Base-by-base conservation (phyloP, 768 basidiomycete genomes). In the Candolleomyces aberdarensis region DNA sequence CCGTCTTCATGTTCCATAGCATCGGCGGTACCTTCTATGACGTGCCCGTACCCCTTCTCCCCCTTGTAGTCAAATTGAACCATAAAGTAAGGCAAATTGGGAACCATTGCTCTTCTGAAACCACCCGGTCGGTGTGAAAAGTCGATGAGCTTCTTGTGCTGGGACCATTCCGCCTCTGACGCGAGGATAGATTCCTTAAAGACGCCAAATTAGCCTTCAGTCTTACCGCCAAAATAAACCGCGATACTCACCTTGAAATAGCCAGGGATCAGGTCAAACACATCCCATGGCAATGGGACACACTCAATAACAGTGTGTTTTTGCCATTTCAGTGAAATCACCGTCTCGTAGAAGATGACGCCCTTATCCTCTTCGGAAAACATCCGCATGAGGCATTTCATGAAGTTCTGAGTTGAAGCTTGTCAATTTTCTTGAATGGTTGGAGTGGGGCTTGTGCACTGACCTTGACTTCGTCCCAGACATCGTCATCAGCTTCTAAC, bases 31-130 rank as follows among this genome's bases (percentile, higher is more conserved):
- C 97, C 97, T 72, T 99, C 97, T 62, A 99, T 97, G 63, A 99
- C 92, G 74, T 99, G 97, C 0, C 97, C 97, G 70, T 94, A 99
- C 2, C 97, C 97, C 69, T 93, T 94, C 74, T 98, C 95, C 26
- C 97, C 95, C 68, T 96, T 98, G 74, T 98, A 82, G 74, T 99
- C 97, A 73, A 96, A 99, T 67, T 96, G 95, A 7, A 98, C 92
- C 93, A 96, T 96, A 69, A 99, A 99, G 74, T 99, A 99, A 0
- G 97, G 97, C 32, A 99, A 76, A 68, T 98, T 97, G 3, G 96
- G 88, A 11, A 99, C 96, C 90, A 99, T 92, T 26, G 92, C 87
- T 0, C 96, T 84, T 46, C 96, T 82, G 79, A 98, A 98, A 3
- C 96, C 96, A 17, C 96, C 96, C 0, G 94, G 92, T 4, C 94